Base-by-base conservation (phyloP, 2,329 filamentous ascomycete species). In the Helotiales sp. region DNA sequence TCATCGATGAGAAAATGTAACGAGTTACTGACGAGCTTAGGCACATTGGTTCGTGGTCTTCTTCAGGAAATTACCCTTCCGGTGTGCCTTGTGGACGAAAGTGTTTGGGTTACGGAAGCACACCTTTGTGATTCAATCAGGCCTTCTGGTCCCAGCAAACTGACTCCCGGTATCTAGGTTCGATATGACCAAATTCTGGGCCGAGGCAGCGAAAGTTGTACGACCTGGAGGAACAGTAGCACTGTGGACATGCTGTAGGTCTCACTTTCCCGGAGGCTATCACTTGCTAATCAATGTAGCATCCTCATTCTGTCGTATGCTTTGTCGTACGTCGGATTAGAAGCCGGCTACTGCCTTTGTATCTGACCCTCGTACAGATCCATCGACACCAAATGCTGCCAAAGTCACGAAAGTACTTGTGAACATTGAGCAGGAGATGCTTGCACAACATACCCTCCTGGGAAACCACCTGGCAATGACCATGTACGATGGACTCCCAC, bases 151-250 rank as follows among this genome's bases (percentile, higher is more conserved):
- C 28, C 28, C 30, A 32, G 17, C 22, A n/a, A 20, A 34, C 30
- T 34, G 17, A 55, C 28, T 55, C 28, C 6, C 3, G 24, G 17
- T 55, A 11, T 24, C n/a, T 34, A 55, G 52, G 52, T 55, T 86
- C 74, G 79, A 84, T 64, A 80, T 85, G 78, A 69, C 76, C 0
- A 73, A 71, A 0, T 86, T 85, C 74, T 86, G 81, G 77, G 58
- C 70, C 2, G 74, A 78, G 4, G 84, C 82, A 1, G 82, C 80
- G 1, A 75, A 77, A 49, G 75, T 82, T 2, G 73, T 86, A 20
- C 82, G 79, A 67, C 82, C 82, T 0, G 82, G 80, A n/a, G 84
- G 83, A 11, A 85, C 79, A 3, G 78, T 84, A 3, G 82, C 82
- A 3, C 65, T 85, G 3, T 85, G 81, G 80, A 77, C 76, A 1